Percentiles rank a stretch among this genome's conserved stretches.
These are phyloP conservation scores for Pinus tabuliformis DNA, from an alignment of 75 land plant species.

Conservation along the genomic window DNA sequence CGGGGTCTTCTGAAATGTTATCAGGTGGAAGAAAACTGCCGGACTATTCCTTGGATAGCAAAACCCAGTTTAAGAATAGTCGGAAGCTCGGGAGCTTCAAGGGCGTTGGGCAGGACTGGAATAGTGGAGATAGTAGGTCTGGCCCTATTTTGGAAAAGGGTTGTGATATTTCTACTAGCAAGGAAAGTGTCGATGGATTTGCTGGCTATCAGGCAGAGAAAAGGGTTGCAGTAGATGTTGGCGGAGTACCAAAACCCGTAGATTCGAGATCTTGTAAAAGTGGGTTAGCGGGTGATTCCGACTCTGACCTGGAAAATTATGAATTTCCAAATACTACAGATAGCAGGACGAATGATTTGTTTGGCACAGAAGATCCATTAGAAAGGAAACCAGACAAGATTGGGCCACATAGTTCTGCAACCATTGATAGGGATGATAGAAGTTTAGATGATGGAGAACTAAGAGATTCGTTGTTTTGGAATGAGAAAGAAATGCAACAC, in stretches of 20 bases:
- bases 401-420: background rate
- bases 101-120: constrained; percentile 25
- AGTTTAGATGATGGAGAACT: constrained; percentile 20
- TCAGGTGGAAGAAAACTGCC: constrained; percentile 18
- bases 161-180: constrained; percentile 12
- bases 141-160: constrained; percentile 19
- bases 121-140: constrained; percentile 28
- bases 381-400: background rate
- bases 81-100: constrained; percentile 16
- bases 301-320: constrained; percentile 18
- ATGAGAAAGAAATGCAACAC: constrained; percentile 10
- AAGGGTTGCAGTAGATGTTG: constrained; percentile 9
- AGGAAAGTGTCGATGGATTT: constrained; percentile 23
- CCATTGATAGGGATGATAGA: constrained; percentile 15
- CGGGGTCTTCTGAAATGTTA: constrained; percentile 5
- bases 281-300: constrained; percentile 20
- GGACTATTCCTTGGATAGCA: constrained; percentile 18
- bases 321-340: constrained; percentile 17
- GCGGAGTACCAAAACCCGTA: constrained; percentile 2
- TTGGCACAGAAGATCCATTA: background rate
- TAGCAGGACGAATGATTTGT: constrained; percentile 10
- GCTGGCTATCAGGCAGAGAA: constrained; percentile 11
- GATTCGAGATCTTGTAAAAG: constrained; percentile 18
- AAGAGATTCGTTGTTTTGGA: constrained; percentile 8
- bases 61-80: constrained; percentile 20